A percentile compares a stretch with the other conserved stretches of the same genome.
These are phyloP conservation scores for Cymbopogon flexuosus DNA, from an alignment of 202 grass and related monocot species.

Conservation along the genomic window DNA sequence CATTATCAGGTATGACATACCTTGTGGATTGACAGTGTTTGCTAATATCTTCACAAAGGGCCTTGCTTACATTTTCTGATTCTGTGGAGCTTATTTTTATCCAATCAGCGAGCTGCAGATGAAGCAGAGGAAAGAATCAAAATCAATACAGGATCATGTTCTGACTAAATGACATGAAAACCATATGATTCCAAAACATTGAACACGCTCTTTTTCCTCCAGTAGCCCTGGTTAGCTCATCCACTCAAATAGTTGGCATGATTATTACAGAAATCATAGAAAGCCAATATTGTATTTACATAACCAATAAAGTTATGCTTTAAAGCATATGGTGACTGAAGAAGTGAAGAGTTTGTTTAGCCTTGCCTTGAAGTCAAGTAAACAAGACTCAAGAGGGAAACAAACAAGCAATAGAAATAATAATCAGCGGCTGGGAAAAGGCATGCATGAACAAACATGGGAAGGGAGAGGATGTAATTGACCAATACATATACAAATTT, in stretches of 20 bases:
- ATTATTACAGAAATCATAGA: background rate
- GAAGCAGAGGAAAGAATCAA: background rate
- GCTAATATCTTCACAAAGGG: conserved; percentile 80
- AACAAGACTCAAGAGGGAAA: background rate
- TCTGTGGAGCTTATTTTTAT: conserved; percentile 66
- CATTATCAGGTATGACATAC: conserved; percentile 28
- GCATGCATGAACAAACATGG: no score
- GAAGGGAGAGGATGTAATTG: background rate
- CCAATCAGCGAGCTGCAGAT: conserved; percentile 66
- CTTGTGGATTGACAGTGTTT: conserved; percentile 57
- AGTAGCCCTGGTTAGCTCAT: conserved; percentile 59
- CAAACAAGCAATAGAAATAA: background rate
- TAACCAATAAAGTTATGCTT: background rate
- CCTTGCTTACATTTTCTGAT: conserved; percentile 50
- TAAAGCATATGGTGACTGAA: conserved; percentile 9
- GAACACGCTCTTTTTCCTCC: conserved; percentile 63
- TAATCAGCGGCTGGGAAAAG: background rate
- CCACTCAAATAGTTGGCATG: conserved; percentile 6
- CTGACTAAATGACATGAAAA: background rate
- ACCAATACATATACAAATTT: background rate
- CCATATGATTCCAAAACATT: background rate
- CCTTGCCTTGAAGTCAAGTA: background rate
- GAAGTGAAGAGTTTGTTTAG: conserved; percentile 1
- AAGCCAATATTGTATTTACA: background rate
- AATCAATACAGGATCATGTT: background rate